Conservation (phyloP, 2,329 filamentous ascomycete species). For the Aspergillus sp. region DNA sequence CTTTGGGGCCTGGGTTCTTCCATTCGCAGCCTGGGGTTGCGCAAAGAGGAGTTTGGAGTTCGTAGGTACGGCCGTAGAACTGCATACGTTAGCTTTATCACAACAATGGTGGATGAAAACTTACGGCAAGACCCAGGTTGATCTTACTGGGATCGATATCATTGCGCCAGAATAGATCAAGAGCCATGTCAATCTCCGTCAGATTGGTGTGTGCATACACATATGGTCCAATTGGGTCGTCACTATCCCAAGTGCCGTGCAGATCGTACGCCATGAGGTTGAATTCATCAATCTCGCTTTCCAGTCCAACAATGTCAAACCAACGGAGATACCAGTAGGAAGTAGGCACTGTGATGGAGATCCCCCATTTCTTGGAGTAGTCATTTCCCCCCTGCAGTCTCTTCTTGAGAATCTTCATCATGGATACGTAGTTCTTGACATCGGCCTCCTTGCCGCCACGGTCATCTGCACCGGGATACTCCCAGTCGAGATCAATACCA, state of each 20-base stretch:
- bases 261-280: constrained; percentile 21
- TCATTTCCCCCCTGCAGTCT: neutral
- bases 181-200: constrained; percentile 22
- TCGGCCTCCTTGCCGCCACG: constrained; percentile 5
- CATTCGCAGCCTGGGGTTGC: constrained; percentile 13
- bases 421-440: constrained; percentile 1
- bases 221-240: constrained; percentile 6
- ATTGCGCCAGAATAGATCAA: constrained; percentile 46
- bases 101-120: too few species aligned
- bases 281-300: constrained; percentile 10
- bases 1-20: constrained; percentile 10
- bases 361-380: too few species aligned
- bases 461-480: constrained; percentile 10
- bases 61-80: constrained; percentile 40
- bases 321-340: constrained; percentile 22
- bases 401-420: neutral
- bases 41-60: neutral
- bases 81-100: too few species aligned
- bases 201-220: constrained; percentile 20
- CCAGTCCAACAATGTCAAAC: constrained; percentile 22
- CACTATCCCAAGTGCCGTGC: constrained; percentile 18
- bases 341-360: constrained; percentile 13
- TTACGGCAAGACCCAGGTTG: constrained; percentile 41
- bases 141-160: constrained; percentile 39
- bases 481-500: constrained; percentile 18